A percentile compares a stretch with the other conserved stretches of the same genome.
These are phyloP conservation scores for Termitomyces sp. DNA, from an alignment of 768 basidiomycete species.

Conservation along the genomic window DNA sequence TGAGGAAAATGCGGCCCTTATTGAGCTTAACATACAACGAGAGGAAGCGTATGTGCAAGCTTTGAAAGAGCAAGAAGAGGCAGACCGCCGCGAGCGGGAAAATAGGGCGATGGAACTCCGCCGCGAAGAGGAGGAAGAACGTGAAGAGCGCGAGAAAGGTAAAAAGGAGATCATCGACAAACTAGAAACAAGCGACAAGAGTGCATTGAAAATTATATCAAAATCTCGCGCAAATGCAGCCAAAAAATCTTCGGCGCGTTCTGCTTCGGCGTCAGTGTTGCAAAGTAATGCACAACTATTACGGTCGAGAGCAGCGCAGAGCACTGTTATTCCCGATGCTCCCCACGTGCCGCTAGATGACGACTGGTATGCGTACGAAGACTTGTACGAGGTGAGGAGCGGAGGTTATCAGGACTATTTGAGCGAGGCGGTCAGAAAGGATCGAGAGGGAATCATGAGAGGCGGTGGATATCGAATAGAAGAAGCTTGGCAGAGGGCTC, in stretches of 20 bases:
- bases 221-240: conserved; percentile 63
- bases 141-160: conserved; percentile 71
- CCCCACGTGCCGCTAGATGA: conserved; percentile 81
- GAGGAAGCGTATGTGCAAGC: conserved; percentile 74
- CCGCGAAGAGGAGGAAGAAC: conserved; percentile 71
- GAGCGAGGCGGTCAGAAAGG: conserved; percentile 74
- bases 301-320: conserved; percentile 63
- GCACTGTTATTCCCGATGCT: conserved; percentile 66
- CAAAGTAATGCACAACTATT: conserved; percentile 49
- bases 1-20: conserved; percentile 76
- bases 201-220: conserved; percentile 67
- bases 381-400: conserved; percentile 52
- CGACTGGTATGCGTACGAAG: conserved; percentile 72
- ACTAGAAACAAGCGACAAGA: conserved; percentile 72
- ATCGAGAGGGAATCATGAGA: conserved; percentile 75
- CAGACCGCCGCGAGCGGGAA: conserved; percentile 70
- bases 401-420: conserved; percentile 66
- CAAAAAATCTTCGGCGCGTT: conserved; percentile 58
- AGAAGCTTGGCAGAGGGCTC: conserved; percentile 83
- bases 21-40: conserved; percentile 79
- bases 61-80: conserved; percentile 77
- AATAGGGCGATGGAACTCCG: conserved; percentile 62
- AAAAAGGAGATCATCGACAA: conserved; percentile 76
- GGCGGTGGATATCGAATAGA: conserved; percentile 81
- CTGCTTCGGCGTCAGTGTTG: conserved; percentile 40